Evolutionary conservation across 2,329 filamentous ascomycete species (phyloP).

Genomic region (Pyrenophora graminea): DNA sequence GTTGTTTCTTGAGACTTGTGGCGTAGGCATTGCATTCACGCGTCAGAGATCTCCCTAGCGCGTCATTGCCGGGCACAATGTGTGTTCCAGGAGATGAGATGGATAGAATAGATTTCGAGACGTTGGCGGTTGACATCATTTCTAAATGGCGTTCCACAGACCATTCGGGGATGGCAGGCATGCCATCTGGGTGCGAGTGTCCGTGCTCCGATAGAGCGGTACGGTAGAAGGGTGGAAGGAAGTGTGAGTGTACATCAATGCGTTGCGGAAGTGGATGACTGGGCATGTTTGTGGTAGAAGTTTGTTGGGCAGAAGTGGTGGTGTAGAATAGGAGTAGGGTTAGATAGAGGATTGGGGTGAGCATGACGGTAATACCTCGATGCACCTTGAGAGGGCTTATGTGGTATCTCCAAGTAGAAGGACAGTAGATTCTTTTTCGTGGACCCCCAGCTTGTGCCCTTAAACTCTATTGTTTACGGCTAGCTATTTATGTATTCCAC

Average conservation of each 20-base stretch:
- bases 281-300: constrained; percentile 20
- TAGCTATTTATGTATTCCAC: not conserved
- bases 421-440: not conserved
- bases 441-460: not conserved
- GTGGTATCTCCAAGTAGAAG: no score
- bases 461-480: not conserved
- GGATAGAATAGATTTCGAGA: constrained; percentile 59
- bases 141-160: constrained; percentile 51
- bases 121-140: constrained; percentile 56
- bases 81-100: constrained; percentile 60
- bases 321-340: not conserved
- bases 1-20: constrained; percentile 43
- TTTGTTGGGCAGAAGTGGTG: not conserved
- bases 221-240: constrained; percentile 51
- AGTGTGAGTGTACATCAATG: constrained; percentile 57
- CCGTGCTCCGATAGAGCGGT: constrained; percentile 48
- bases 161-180: constrained; percentile 56
- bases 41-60: constrained; percentile 45
- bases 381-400: no score
- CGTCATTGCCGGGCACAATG: constrained; percentile 48
- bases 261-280: constrained; percentile 26
- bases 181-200: constrained; percentile 54
- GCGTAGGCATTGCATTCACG: constrained; percentile 50
- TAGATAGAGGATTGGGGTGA: not conserved
- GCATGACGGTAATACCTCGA: not conserved